Base-by-base conservation (phyloP, 768 basidiomycete species). In the Mycena alexandri region DNA sequence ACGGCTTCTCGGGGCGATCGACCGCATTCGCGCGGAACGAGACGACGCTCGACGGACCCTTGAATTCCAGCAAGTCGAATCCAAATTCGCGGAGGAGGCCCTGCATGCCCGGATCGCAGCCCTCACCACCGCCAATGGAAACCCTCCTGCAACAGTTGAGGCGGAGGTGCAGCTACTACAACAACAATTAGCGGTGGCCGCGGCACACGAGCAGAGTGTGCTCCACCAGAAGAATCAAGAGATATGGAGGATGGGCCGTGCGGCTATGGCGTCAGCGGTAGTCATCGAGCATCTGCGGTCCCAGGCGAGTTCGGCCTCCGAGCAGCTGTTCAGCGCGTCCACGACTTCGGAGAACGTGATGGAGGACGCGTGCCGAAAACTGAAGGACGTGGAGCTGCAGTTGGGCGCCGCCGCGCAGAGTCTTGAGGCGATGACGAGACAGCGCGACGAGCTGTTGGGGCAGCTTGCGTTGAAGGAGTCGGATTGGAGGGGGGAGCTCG, bases 51-150 rank as follows among this genome's bases (percentile, higher is more conserved):
- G 84, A 56, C 84, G 89, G 8, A 85, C 90, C 60, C 77, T 94
- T 16, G 84, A 91, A 54, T 94, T 93, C 76, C 79, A 90, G 60
- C 85, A 91, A 69, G 81, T 83, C 3, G 93, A 94, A 77, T 86
- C 87, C 25, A 86, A 81, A 69, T 90, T 92, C 71, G 80, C 87
- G 3, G 83, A 88, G 17, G 85, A 92, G 65, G 85, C 88, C 0
- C 76, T 90, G 53, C 84, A 89, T 72, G 79, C 81, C 38, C 86
- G 85, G 63, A 77, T 91, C 22, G 75, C 80, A 1, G 69, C 77
- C n/a, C 63, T 69, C 69, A 71, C 44, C 63, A 61, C 14, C 29
- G 36, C 42, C 43, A 52, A 51, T 33, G 43, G 36, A 24, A 24
- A 25, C 29, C 3, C 78, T 12, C 48, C 25, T 12, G 63, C 70